These are phyloP conservation scores for Candida chauliodis DNA, from an alignment of 805 yeast species.

Conservation along the genomic window DNA sequence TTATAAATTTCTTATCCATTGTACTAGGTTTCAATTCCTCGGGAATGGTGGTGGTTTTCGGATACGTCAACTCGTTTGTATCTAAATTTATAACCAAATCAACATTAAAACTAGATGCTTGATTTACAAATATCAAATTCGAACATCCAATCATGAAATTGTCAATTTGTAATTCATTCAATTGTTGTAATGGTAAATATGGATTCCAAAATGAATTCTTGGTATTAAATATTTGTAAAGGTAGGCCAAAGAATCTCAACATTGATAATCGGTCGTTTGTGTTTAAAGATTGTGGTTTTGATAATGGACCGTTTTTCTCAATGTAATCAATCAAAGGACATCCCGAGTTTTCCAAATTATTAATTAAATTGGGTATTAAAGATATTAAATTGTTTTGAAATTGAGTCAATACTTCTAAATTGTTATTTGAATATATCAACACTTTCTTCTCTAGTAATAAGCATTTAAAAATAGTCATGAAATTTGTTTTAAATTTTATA, in stretches of 20 bases:
- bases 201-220: slow-evolving; percentile 89
- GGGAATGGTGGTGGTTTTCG: slow-evolving; percentile 26
- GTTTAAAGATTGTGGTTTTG: slow-evolving; percentile 62
- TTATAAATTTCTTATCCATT: slow-evolving; percentile 74
- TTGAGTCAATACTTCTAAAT: slow-evolving; percentile 76
- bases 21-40: slow-evolving; percentile 31
- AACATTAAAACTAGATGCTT: slow-evolving; percentile 50
- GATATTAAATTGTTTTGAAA: slow-evolving; percentile 82
- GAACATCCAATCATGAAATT: slow-evolving; percentile 84
- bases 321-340: slow-evolving; percentile 63
- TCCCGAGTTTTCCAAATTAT: slow-evolving; percentile 72
- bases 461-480: slow-evolving; percentile 70
- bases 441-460: slow-evolving; percentile 71
- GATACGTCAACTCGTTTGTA: slow-evolving; percentile 45
- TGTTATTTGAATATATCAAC: slow-evolving; percentile 68
- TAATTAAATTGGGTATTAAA: slow-evolving; percentile 74
- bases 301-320: slow-evolving; percentile 47
- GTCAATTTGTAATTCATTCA: slow-evolving; percentile 65
- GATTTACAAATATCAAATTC: slow-evolving; percentile 72
- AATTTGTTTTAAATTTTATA: slow-evolving; percentile 51
- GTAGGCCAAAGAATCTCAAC: slow-evolving; percentile 79
- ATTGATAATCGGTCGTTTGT: slow-evolving; percentile 78
- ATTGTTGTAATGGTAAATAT: slow-evolving; percentile 89
- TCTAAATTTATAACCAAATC: slow-evolving; percentile 77
- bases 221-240: slow-evolving; percentile 75